These are phyloP conservation scores for Pestalotiopsis sp. DNA, from an alignment of 2,329 filamentous ascomycete genomes.

Conservation along the genomic window DNA sequence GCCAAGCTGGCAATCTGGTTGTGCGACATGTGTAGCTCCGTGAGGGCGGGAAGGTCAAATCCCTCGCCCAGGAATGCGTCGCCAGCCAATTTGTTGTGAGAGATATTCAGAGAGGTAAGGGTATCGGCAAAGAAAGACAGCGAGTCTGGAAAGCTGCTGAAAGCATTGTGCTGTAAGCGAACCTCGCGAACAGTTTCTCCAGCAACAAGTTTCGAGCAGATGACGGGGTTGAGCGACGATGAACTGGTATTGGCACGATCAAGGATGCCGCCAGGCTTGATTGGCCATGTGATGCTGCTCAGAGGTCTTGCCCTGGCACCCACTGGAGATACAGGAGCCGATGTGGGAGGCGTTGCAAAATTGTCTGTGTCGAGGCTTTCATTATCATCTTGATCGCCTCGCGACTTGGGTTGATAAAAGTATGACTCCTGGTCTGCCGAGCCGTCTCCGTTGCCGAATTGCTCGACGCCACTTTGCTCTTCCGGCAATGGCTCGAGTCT, in stretches of 20 bases:
- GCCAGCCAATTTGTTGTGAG: constrained; percentile 72
- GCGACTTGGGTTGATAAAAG: constrained; percentile 30
- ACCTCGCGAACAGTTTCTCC: constrained; percentile 58
- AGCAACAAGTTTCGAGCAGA: constrained; percentile 58
- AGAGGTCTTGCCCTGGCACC: constrained; percentile 52
- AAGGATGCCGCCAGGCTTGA: constrained; percentile 64
- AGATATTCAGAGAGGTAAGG: constrained; percentile 72
- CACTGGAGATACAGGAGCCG: constrained; percentile 51
- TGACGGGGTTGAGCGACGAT: constrained; percentile 60
- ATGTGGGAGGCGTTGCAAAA: constrained; percentile 62
- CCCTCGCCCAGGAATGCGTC: constrained; percentile 67
- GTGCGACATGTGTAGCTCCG: constrained; percentile 74
- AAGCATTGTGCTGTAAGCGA: constrained; percentile 76
- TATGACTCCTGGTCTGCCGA: constrained; percentile 20
- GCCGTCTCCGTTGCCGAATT: constrained; percentile 30
- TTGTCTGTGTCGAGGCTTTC: constrained; percentile 54
- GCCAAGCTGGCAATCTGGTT: constrained; percentile 75
- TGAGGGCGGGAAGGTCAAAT: constrained; percentile 73
- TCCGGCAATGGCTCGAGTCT: constrained; percentile 63
- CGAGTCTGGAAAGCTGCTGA: constrained; percentile 70
- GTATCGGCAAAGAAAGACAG: constrained; percentile 73
- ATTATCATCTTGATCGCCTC: constrained; percentile 31
- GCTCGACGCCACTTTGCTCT: constrained; percentile 23
- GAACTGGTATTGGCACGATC: constrained; percentile 72
- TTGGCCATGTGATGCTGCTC: constrained; percentile 53